Conservation (phyloP, 2,329 filamentous ascomycete species). For the Hypoxylon sp. region DNA sequence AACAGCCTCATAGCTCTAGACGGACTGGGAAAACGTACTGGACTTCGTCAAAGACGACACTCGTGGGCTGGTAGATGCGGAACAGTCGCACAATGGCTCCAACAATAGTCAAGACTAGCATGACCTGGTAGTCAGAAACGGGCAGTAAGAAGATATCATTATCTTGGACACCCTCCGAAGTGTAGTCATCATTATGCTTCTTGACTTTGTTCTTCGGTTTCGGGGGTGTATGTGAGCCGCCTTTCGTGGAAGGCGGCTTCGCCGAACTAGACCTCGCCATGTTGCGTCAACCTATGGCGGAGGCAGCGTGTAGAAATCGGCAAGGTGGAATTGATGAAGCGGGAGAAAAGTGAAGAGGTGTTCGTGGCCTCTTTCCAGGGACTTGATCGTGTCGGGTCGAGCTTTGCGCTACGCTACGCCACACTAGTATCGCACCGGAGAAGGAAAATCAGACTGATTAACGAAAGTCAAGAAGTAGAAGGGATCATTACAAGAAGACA, state of each 20-base stretch:
- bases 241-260: conserved; percentile 55
- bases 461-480: conserved; percentile 60
- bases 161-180: conserved; percentile 84
- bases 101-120: conserved; percentile 79
- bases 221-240: conserved; percentile 46
- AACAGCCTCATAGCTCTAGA: conserved; percentile 9
- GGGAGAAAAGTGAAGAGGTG: conserved; percentile 37
- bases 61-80: conserved; percentile 94
- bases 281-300: conserved; percentile 32
- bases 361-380: conserved; percentile 47
- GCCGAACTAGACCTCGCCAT: conserved; percentile 58
- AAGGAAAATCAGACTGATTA: conserved; percentile 49
- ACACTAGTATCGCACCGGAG: conserved; percentile 39
- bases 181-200: conserved; percentile 68
- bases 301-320: conserved; percentile 7
- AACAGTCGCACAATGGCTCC: conserved; percentile 87
- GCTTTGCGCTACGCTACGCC: conserved; percentile 40
- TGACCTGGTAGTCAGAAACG: conserved; percentile 82
- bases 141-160: conserved; percentile 93
- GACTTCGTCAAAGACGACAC: conserved; percentile 98
- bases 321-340: conserved; percentile 18
- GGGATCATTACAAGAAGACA: conserved; percentile 57
- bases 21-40: conserved; percentile 75
- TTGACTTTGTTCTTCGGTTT: conserved; percentile 52
- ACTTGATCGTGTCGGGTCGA: conserved; percentile 30